These are phyloP conservation scores for Tolypocladium ophioglossoides DNA, from an alignment of 2,329 filamentous ascomycete species.

Conservation along the genomic window DNA sequence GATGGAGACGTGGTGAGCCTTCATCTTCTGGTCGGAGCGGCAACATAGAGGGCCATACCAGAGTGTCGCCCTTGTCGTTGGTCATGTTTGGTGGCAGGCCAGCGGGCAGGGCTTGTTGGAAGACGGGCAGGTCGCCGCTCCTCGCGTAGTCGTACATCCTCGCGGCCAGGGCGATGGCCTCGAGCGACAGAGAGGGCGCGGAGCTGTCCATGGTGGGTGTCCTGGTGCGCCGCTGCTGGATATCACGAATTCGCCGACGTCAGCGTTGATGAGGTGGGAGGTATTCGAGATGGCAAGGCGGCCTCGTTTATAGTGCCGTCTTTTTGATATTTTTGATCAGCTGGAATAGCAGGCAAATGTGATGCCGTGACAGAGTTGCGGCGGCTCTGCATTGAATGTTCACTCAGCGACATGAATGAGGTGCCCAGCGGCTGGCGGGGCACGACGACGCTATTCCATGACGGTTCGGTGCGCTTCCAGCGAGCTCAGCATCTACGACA, in stretches of 20 bases:
- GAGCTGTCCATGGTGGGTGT: background rate
- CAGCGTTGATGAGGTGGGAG: background rate
- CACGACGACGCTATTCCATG: background rate
- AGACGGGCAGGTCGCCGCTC: slow-evolving; percentile 42
- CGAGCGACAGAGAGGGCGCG: slow-evolving; percentile 26
- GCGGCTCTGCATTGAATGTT: background rate
- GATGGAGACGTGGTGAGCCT: background rate
- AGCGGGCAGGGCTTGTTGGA: slow-evolving; percentile 52
- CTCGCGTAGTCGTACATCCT: slow-evolving; percentile 59
- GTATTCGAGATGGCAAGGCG: background rate
- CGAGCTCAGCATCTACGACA: background rate
- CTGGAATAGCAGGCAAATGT: background rate
- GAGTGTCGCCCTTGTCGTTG: slow-evolving; percentile 63
- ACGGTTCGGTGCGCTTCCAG: background rate
- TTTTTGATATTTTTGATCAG: too few relatives aligned
- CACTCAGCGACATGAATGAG: background rate
- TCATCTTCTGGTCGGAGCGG: background rate
- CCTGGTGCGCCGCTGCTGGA: background rate
- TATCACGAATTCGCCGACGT: background rate
- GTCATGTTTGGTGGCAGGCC: slow-evolving; percentile 61
- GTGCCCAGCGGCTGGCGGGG: background rate
- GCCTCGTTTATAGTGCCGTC: too few relatives aligned
- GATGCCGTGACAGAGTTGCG: background rate
- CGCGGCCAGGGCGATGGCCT: slow-evolving; percentile 53
- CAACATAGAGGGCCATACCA: slow-evolving; percentile 30